Base-by-base conservation (phyloP, 1,284 basidiomycete species). In the Microbotryum silenes-acaulis region DNA sequence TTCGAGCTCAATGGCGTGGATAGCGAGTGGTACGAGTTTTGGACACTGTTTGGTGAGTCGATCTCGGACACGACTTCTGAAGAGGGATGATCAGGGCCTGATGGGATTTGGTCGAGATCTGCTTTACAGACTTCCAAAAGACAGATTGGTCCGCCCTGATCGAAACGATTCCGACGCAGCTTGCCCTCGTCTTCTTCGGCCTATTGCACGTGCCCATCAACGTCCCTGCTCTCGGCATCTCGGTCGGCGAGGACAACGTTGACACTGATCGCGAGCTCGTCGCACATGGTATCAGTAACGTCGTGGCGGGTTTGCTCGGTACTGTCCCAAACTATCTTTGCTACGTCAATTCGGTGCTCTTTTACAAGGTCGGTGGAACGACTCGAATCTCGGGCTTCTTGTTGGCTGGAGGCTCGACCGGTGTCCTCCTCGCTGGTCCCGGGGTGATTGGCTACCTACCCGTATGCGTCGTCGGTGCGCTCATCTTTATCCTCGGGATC, bases 401-500 rank as follows among this genome's bases (percentile, higher is more conserved):
- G 77, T 84, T 98, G 7, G 91, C 89, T 0, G 75, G 82, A 3
- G 86, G 84, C 3, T 96, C 89, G 0, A 78, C 80, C 2, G 77
- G 84, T 2, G 77, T 98, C 60, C 80, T 97, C 68, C 76, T 91
- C 46, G 79, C 91, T 23, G 94, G 94, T 1, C 89, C 90, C 0
- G 84, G 82, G 2, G 86, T 89, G 0, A 93, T 96, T 65, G 87
- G 88, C 12, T 92, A 82, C 72, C 86, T 97, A 56, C 92, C 77
- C 2, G 72, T 78, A 44, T 74, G 74, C 69, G 75, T 78, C 21
- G 77, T 78, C 20, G 88, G 88, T 1, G 87, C 93, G 1, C 80
- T 98, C 62, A 97, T 98, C 72, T 94, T 92, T 70, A 91, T 97
- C 12, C 82, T 98, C 27, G 94, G 94, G 0, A 84, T 97, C 63